Conservation (phyloP, 345 rosid genomes). For the Syzygium oleosum region DNA sequence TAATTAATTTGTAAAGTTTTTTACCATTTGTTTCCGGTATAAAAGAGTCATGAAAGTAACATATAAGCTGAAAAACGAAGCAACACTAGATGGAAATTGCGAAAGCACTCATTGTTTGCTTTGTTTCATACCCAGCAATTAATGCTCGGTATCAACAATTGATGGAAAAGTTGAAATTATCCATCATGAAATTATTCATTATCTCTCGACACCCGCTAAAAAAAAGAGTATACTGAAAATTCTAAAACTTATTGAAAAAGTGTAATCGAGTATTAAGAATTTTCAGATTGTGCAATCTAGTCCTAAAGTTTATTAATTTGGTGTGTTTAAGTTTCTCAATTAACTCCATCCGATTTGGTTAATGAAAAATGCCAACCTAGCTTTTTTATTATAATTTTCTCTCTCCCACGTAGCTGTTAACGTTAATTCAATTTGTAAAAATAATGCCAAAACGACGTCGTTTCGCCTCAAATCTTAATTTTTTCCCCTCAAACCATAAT, state of each 20-base stretch:
- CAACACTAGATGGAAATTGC: neutral
- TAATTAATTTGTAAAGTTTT: neutral
- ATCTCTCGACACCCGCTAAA: neutral
- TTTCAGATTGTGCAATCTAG: fast-evolving
- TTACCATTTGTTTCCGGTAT: neutral
- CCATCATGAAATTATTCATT: neutral
- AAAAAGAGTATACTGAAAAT: fast-evolving
- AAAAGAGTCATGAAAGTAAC: neutral
- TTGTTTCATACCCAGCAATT: neutral
- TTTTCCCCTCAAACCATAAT: neutral
- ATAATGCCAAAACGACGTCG: neutral
- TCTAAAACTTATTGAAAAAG: neutral
- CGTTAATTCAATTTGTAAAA: neutral
- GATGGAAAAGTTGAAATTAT: neutral
- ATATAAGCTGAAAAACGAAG: neutral
- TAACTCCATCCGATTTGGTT: no score
- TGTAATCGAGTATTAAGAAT: neutral
- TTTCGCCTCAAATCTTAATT: neutral
- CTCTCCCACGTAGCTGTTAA: neutral
- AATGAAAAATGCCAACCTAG: neutral
- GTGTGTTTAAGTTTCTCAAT: neutral
- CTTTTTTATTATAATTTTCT: neutral
- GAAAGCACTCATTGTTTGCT: neutral
- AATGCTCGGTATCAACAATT: neutral
- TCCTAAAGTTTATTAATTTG: no score